phyloP scores from a whole-genome alignment of 202 grass and related monocot genomes.

The Panicum virgatum region DNA sequence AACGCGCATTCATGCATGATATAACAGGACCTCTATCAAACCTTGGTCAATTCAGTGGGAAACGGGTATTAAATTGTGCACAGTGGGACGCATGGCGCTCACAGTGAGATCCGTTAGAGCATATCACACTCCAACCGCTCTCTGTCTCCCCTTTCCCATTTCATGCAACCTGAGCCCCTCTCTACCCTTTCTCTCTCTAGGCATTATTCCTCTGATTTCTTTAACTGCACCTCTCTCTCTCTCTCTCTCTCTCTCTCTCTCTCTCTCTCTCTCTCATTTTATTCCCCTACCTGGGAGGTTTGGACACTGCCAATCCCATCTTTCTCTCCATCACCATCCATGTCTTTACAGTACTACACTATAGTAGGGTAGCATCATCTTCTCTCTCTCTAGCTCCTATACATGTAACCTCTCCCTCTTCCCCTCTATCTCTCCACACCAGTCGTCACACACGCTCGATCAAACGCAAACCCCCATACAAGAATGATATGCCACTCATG shows the following conservation, averaged over 20 bases:
- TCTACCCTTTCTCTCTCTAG: conserved; percentile 35
- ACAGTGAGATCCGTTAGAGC: conserved; percentile 39
- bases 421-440: background rate
- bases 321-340: background rate
- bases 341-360: conserved; percentile 1
- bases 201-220: conserved; percentile 49
- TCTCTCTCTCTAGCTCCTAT: conserved; percentile 25
- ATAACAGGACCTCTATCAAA: background rate
- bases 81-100: conserved; percentile 3
- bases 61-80: conserved; percentile 2
- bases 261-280: conserved; percentile 38
- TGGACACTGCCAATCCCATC: conserved; percentile 13
- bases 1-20: too few relatives aligned
- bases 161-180: conserved; percentile 40
- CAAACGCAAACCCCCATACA: conserved; percentile 34
- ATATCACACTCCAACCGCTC: conserved; percentile 39
- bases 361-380: conserved; percentile 2
- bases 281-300: conserved; percentile 18
- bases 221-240: too few relatives aligned
- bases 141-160: conserved; percentile 46
- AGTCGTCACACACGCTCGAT: conserved; percentile 1
- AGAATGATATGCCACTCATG: conserved; percentile 88
- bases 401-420: background rate
- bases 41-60: conserved; percentile 27
- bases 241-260: background rate